A percentile compares a stretch with the other conserved stretches of the same genome.
Evolutionary conservation across 164 flowering plant genomes (phyloP).

Genomic region (Akebia trifoliata): DNA sequence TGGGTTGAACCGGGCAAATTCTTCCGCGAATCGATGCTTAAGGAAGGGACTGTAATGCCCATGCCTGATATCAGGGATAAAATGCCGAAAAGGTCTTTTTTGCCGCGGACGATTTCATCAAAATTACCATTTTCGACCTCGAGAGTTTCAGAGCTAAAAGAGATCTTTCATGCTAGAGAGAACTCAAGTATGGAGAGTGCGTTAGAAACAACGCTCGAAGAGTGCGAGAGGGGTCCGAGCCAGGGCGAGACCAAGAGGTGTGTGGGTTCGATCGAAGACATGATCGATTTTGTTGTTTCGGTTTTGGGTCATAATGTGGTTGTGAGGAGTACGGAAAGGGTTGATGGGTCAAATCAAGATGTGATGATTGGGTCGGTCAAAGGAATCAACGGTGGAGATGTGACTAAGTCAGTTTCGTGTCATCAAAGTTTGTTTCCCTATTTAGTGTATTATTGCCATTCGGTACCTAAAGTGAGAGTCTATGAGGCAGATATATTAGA

Average conservation of each 20-base stretch:
- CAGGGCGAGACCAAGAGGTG: constrained; percentile 79
- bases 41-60: constrained; percentile 50
- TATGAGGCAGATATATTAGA: constrained; percentile 72
- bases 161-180: constrained; percentile 46
- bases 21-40: constrained; percentile 67
- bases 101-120: constrained; percentile 54
- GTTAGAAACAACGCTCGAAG: constrained; percentile 38
- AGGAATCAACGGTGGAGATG: constrained; percentile 65
- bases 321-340: constrained; percentile 58
- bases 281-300: constrained; percentile 76
- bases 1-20: constrained; percentile 80
- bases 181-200: constrained; percentile 45
- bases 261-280: constrained; percentile 73
- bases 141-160: constrained; percentile 25
- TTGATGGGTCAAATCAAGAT: constrained; percentile 44
- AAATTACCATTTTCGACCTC: constrained; percentile 64
- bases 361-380: constrained; percentile 62
- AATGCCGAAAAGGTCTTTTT: constrained; percentile 84
- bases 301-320: constrained; percentile 48
- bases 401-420: constrained; percentile 74
- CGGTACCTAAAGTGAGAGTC: constrained; percentile 78
- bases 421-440: constrained; percentile 85
- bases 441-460: constrained; percentile 79
- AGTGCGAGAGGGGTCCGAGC: constrained; percentile 79
- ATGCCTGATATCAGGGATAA: constrained; percentile 83